Base-by-base conservation (phyloP, 352 stramenopile species). In the Phytophthora nicotianae region DNA sequence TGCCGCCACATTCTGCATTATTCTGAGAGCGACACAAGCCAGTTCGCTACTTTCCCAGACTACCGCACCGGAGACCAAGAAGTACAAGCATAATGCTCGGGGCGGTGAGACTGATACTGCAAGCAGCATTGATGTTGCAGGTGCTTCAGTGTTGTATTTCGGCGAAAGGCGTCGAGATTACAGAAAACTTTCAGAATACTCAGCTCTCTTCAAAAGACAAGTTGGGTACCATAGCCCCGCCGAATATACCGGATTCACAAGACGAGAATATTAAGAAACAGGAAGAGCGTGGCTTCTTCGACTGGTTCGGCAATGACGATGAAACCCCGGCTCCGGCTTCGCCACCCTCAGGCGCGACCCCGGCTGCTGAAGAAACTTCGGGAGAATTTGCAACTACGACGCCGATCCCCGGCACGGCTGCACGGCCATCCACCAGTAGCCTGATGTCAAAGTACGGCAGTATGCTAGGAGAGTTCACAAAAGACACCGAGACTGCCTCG, bases 1-100 rank as follows among this genome's bases (percentile, higher is more conserved):
- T 65, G 58, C 64, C 23, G 23, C 3, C 13, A 19, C 58, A 73
- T 73, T 73, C 52, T 57, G 48, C 54, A 69, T 73, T 69, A 65
- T 50, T 54, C 65, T 53, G 49, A 20, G 48, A 65, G 16, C 7
- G 26, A 42, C 59, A 3, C 65, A 60, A 51, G 57, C 46, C 48
- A 68, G 50, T 68, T 63, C 50, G 50, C 11, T 42, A 54, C 16
- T 47, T 56, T 46, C 47, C 33, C 16, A 42, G 62, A 0, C 40
- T 4, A 23, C 45, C 51, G 48, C 21, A 62, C 50, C 27, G 49
- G 50, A 46, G 58, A 67, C 37, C 20, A 42, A 67, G 13, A 62
- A 62, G 33, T 53, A 43, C 20, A n/a, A 57, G 50, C 19, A 73
- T 73, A 59, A 50, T 69, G 59, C 65, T 73, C 5, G 52, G 52